phyloP scores from a whole-genome alignment of 1,284 basidiomycete species.

The Rhizoctonia solani region DNA sequence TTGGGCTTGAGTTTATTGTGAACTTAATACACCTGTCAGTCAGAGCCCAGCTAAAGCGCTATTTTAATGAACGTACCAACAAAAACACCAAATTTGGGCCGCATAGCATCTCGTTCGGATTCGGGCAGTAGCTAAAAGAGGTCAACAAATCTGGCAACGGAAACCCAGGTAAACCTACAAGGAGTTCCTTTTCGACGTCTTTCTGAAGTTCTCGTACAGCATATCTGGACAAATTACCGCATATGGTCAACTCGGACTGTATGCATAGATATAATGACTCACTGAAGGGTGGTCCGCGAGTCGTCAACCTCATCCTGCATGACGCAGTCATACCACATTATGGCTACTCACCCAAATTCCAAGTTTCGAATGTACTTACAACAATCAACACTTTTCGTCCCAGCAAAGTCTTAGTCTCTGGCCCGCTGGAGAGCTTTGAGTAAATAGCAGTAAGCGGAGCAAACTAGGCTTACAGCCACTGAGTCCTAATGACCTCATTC shows the following conservation, averaged over 20 bases:
- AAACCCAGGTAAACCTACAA: constrained; percentile 40
- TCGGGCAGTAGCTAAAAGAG: constrained; percentile 55
- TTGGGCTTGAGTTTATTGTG: constrained; percentile 94
- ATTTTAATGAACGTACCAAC: constrained; percentile 51
- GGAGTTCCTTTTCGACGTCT: constrained; percentile 79
- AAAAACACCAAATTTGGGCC: constrained; percentile 86
- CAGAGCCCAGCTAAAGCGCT: neutral
- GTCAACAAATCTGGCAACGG: neutral
- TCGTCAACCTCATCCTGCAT: constrained; percentile 91
- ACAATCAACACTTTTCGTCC: constrained; percentile 83
- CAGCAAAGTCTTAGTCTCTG: constrained; percentile 70
- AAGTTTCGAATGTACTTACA: constrained; percentile 52
- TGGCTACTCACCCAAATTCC: neutral
- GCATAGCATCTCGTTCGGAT: constrained; percentile 68
- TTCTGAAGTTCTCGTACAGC: constrained; percentile 83
- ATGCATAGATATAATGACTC: constrained; percentile 43
- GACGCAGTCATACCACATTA: neutral
- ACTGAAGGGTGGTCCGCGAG: constrained; percentile 87
- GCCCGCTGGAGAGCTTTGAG: constrained; percentile 51
- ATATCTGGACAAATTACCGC: constrained; percentile 59
- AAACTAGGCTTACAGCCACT: constrained; percentile 76
- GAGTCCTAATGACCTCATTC: constrained; percentile 83
- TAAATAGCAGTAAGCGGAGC: constrained; percentile 3
- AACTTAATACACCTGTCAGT: constrained; percentile 51
- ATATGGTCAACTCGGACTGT: constrained; percentile 18